Percentiles rank a stretch among this genome's conserved stretches.
These are phyloP conservation scores for Dendrobium huoshanense DNA, from an alignment of 106 monocot species.

Conservation along the genomic window DNA sequence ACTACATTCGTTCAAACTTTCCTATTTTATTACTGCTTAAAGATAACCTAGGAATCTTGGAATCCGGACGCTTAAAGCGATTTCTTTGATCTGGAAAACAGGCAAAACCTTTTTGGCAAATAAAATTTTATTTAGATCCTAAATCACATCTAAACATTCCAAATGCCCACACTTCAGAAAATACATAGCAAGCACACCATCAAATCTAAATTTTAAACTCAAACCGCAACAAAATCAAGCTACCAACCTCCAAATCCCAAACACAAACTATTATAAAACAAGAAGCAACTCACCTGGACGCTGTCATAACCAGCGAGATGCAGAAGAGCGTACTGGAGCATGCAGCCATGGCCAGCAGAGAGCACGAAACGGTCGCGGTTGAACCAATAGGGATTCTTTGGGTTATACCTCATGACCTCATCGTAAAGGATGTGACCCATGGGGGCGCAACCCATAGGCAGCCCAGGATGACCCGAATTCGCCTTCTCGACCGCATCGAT, in stretches of 20 bases:
- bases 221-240: not conserved
- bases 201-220: not conserved
- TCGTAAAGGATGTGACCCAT: constrained; percentile 90
- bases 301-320: constrained; percentile 95
- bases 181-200: not conserved
- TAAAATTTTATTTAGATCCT: not conserved
- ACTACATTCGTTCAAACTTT: no score
- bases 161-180: not conserved
- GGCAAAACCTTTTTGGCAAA: not conserved
- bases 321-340: constrained; percentile 94
- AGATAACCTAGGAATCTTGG: no score
- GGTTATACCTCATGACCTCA: constrained; percentile 95
- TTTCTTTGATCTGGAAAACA: no score
- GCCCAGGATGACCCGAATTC: constrained; percentile 90
- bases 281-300: constrained; percentile 43
- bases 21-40: no score
- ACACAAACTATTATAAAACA: not conserved
- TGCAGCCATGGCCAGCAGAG: constrained; percentile 95
- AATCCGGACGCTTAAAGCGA: no score
- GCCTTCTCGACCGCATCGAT: constrained; percentile 97
- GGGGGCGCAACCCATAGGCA: constrained; percentile 96
- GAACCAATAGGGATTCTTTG: constrained; percentile 97
- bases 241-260: not conserved
- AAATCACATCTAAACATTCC: not conserved
- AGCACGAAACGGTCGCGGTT: constrained; percentile 91